These are phyloP conservation scores for Cladosporium sp. DNA, from an alignment of 2,329 filamentous ascomycete species.

Conservation along the genomic window DNA sequence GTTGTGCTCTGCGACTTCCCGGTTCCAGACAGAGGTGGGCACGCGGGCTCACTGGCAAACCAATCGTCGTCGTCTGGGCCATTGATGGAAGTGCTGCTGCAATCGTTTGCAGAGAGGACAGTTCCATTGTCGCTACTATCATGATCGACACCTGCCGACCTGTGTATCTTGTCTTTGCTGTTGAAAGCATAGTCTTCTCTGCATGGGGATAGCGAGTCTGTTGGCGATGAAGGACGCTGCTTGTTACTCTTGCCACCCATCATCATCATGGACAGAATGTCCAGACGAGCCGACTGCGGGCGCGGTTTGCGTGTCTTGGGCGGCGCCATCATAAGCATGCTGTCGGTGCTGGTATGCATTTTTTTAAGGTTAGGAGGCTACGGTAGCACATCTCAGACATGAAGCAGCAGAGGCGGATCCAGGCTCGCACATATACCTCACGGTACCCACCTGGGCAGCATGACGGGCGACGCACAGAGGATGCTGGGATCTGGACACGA, in stretches of 20 bases:
- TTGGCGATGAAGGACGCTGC: constrained; percentile 15
- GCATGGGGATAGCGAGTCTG: constrained; percentile 24
- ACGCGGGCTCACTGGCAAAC: constrained; percentile 9
- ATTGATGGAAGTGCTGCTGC: background rate
- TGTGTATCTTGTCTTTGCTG: background rate
- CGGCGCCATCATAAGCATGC: background rate
- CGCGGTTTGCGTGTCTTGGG: background rate
- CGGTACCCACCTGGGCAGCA: background rate
- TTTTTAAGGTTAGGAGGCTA: background rate
- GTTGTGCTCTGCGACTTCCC: constrained; percentile 20
- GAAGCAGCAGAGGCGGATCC: constrained; percentile 4
- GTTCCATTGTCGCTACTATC: background rate
- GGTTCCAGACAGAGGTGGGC: constrained; percentile 9
- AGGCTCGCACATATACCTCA: background rate
- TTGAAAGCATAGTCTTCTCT: constrained; percentile 8
- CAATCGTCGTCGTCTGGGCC: constrained; percentile 16
- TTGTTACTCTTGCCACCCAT: constrained; percentile 6
- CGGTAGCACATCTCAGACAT: background rate
- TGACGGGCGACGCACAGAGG: background rate
- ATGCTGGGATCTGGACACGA: constrained; percentile 2
- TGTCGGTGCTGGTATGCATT: background rate
- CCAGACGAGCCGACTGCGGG: constrained; percentile 22
- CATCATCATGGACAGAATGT: constrained; percentile 23
- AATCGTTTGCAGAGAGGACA: background rate
- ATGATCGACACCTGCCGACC: background rate